Evolutionary conservation across 345 rosid genomes (phyloP).

Genomic region (Populus ilicifolia): DNA sequence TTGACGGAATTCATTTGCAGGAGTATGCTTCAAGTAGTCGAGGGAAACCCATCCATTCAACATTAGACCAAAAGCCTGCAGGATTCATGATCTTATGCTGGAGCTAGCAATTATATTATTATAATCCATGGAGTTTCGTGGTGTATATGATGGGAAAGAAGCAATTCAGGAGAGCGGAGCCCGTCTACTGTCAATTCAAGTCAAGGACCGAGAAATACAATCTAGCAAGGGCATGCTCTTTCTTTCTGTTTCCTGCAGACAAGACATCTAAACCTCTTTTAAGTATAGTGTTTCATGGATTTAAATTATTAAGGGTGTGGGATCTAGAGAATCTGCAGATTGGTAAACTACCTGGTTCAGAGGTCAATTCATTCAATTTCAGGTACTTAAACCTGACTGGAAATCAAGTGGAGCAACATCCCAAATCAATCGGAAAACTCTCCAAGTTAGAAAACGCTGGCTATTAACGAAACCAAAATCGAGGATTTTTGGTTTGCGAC

Average conservation of each 20-base stretch:
- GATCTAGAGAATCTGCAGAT: conserved; percentile 33
- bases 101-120: conserved; percentile 29
- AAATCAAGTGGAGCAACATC: conserved; percentile 32
- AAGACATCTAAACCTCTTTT: not conserved
- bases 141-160: conserved; percentile 10
- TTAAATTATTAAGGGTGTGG: conserved; percentile 27
- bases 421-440: conserved; percentile 29
- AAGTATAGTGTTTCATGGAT: conserved; percentile 10
- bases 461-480: conserved; percentile 17
- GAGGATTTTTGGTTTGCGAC: conserved; percentile 15
- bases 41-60: not conserved
- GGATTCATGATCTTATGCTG: not conserved
- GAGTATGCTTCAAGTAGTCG: conserved; percentile 33
- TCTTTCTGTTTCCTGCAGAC: conserved; percentile 26
- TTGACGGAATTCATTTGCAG: conserved; percentile 33
- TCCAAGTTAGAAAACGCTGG: conserved; percentile 26
- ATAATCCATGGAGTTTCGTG: conserved; percentile 25
- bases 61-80: conserved; percentile 1
- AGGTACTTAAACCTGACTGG: conserved; percentile 34
- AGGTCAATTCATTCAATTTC: conserved; percentile 32
- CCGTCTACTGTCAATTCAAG: conserved; percentile 31
- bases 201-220: not conserved
- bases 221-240: conserved; percentile 7
- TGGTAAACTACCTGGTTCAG: conserved; percentile 19
- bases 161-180: not conserved